phyloP scores from a whole-genome alignment of 805 yeast species.

The Yamadazyma olivae region DNA sequence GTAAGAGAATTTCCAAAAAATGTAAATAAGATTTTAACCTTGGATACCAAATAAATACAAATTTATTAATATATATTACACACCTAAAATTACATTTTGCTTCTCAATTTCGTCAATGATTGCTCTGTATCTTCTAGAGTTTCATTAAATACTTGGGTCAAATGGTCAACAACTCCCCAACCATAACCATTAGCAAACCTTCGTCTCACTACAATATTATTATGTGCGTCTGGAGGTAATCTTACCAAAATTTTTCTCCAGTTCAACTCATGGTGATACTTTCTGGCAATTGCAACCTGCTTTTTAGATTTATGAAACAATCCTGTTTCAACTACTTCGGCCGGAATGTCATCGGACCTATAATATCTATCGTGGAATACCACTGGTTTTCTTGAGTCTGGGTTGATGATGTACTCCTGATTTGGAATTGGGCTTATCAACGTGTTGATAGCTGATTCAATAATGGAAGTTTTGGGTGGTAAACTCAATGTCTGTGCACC shows the following conservation, averaged over 20 bases:
- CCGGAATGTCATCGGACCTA: conserved; percentile 27
- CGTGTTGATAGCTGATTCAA: conserved; percentile 40
- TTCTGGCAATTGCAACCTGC: conserved; percentile 40
- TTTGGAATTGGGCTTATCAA: conserved; percentile 40
- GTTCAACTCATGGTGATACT: conserved; percentile 35
- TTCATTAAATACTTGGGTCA: conserved; percentile 20
- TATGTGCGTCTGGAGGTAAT: conserved; percentile 46
- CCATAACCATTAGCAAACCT: conserved; percentile 45
- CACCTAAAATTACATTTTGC: conserved; percentile 8
- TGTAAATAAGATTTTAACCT: conserved; percentile 16
- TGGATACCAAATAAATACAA: conserved; percentile 8
- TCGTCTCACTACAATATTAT: conserved; percentile 42
- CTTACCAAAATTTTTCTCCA: conserved; percentile 46
- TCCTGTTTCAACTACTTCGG: conserved; percentile 12
- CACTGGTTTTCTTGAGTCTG: conserved; percentile 30
- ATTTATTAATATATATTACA: too few relatives aligned
- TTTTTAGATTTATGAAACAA: conserved; percentile 26
- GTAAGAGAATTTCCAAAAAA: conserved; percentile 75
- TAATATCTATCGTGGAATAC: conserved; percentile 44
- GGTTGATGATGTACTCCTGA: conserved; percentile 27
- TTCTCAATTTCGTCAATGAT: conserved; percentile 5
- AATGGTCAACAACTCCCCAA: conserved; percentile 45
- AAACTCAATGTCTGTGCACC: conserved; percentile 25
- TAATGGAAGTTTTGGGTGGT: conserved; percentile 43
- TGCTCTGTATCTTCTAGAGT: not conserved